Evolutionary conservation across 345 rosid genomes (phyloP).

Genomic region (Eutrema japonicum): DNA sequence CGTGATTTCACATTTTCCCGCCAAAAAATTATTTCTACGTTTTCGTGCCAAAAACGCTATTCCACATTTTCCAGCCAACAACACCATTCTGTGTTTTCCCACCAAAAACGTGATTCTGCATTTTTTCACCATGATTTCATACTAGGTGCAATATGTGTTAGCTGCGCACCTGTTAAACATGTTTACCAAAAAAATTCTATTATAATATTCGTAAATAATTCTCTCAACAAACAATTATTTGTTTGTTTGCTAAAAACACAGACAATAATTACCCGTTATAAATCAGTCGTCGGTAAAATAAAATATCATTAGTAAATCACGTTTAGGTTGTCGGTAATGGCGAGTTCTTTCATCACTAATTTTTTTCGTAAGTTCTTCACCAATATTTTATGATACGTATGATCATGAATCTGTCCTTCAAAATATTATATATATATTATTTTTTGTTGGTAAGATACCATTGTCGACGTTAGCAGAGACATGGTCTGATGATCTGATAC

Average conservation of each 20-base stretch:
- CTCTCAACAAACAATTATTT: not conserved
- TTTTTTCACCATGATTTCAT: no score
- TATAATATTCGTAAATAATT: not conserved
- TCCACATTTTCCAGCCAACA: no score
- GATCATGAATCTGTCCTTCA: constrained; percentile 11
- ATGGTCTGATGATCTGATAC: constrained; percentile 37
- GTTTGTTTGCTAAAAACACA: no score
- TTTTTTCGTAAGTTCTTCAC: not conserved
- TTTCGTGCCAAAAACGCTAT: no score
- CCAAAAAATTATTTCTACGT: no score
- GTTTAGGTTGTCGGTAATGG: not conserved
- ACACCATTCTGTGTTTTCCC: no score
- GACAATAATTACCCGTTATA: not conserved
- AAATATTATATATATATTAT: not conserved
- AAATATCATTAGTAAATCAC: not conserved
- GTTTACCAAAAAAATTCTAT: not conserved
- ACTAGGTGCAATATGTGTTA: no score
- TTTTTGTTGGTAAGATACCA: constrained; percentile 24
- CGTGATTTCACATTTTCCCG: no score
- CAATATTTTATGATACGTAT: not conserved
- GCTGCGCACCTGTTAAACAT: not conserved
- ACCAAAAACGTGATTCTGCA: no score
- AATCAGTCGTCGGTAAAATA: not conserved
- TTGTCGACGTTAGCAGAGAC: constrained; percentile 41
- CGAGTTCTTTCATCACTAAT: not conserved